Base-by-base conservation (phyloP, 139 green algal genomes). In the Micractinium conductrix region DNA sequence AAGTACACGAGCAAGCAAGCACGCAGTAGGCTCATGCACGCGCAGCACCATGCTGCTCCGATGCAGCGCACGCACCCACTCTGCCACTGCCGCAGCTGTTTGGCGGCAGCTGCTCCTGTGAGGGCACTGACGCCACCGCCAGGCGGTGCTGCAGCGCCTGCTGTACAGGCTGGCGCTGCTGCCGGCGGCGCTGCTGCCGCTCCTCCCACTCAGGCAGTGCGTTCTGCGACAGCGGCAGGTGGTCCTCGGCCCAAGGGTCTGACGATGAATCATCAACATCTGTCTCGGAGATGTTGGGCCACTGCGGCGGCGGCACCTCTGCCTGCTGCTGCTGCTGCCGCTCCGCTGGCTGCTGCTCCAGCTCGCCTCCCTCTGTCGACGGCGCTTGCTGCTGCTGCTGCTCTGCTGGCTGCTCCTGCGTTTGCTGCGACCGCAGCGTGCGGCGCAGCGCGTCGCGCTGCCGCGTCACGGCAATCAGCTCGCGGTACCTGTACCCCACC, bases 381-480 rank as follows among this genome's bases (percentile, higher is more conserved):
- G 2, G 7, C 35, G 2, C 35, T 28, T 30, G 33, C 35, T 45
- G 35, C 65, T 72, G 14, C 33, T 72, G 22, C 65, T 72, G 35
- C 65, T 72, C 65, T 28, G 7, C 33, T 33, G 10, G 35, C 40
- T 37, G 37, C 22, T 48, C 19, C 69, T 30, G 24, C 69, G 2
- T 37, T 37, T 48, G 68, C 69, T 75, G 69, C 71, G 28, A 37
- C 4, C 44, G 33, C 40, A 38, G 26, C 4, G 43, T 50, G 1
- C 45, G 60, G 44, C 85, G 33, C 7, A 40, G 37, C 2, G 79
- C 79, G 69, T 88, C 85, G 14, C 85, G 82, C 17, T 26, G 14
- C 1, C 53, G 62, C 22, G 85, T 88, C 12, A 65, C 79, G 4
- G 45, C 48, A 48, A 86, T 85, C 1, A 88, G 53, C 69, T 85